Evolutionary conservation across 208 protist genomes (phyloP).

Genomic region (Polymyxa betae): DNA sequence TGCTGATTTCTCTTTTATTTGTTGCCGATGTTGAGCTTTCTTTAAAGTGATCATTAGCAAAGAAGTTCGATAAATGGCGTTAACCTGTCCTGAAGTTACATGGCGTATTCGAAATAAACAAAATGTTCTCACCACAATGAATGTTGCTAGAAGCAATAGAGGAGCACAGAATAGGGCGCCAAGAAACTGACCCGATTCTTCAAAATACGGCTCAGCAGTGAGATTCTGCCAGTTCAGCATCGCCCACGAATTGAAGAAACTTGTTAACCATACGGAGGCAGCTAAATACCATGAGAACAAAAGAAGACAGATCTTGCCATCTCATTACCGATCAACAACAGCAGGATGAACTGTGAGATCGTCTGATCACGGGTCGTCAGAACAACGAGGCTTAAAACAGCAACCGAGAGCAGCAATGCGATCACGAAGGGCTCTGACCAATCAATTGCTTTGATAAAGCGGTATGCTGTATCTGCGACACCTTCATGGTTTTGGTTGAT

Average conservation of each 20-base stretch:
- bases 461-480: background rate
- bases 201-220: constrained; percentile 37
- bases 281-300: background rate
- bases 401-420: background rate
- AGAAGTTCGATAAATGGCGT: constrained; percentile 13
- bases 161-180: background rate
- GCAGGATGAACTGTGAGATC: background rate
- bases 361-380: background rate
- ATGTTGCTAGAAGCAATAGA: background rate
- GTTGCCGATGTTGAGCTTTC: background rate
- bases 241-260: background rate
- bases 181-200: constrained; percentile 24
- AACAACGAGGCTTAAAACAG: background rate
- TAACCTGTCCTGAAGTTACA: background rate
- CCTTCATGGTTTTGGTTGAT: background rate
- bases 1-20: background rate
- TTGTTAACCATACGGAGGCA: background rate
- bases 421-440: background rate
- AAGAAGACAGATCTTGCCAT: background rate
- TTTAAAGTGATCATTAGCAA: constrained; percentile 10
- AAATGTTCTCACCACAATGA: background rate
- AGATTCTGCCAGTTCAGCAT: background rate
- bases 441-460: background rate
- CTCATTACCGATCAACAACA: background rate
- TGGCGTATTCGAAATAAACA: background rate